Percentiles rank a stretch among this genome's conserved stretches.
Evolutionary conservation across 257 asterid species (phyloP).

Genomic region (Schizonepeta tenuifolia): DNA sequence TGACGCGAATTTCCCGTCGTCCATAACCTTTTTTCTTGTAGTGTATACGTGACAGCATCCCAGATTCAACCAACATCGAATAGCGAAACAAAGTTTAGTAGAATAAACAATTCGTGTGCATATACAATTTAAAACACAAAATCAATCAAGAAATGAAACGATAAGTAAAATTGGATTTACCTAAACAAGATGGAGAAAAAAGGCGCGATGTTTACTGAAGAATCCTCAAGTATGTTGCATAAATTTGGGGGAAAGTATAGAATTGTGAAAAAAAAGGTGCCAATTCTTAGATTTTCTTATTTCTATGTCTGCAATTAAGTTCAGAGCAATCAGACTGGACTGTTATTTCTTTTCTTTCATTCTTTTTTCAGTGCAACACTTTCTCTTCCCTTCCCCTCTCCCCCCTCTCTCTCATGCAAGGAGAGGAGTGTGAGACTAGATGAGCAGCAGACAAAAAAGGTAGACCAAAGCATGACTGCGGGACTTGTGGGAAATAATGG

Average conservation of each 20-base stretch:
- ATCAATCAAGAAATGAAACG: neutral
- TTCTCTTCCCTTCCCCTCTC: neutral
- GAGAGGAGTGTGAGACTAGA: slow-evolving; percentile 35
- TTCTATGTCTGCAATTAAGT: slow-evolving; percentile 5
- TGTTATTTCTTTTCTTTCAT: too few species aligned
- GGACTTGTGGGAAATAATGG: neutral
- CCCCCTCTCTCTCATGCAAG: slow-evolving; percentile 23
- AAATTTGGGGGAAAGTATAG: neutral
- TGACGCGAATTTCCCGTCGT: too few species aligned
- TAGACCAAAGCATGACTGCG: slow-evolving; percentile 24
- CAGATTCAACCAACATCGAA: slow-evolving; percentile 27
- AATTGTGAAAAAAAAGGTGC: neutral
- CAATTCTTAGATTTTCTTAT: neutral
- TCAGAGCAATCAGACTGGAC: neutral
- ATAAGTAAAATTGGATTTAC: slow-evolving; percentile 22
- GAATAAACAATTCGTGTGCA: slow-evolving; percentile 11
- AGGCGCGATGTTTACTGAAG: neutral
- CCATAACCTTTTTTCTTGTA: too few species aligned
- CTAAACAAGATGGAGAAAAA: slow-evolving; percentile 25
- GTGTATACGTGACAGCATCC: slow-evolving; percentile 21
- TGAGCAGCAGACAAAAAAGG: slow-evolving; percentile 24
- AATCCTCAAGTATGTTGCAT: slow-evolving; percentile 24
- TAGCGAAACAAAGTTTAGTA: slow-evolving; percentile 13
- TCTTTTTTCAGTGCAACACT: neutral
- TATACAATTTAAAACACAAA: slow-evolving; percentile 6